These are phyloP conservation scores for Clonostachys rhizophaga DNA, from an alignment of 2,329 filamentous ascomycete genomes.

Conservation along the genomic window DNA sequence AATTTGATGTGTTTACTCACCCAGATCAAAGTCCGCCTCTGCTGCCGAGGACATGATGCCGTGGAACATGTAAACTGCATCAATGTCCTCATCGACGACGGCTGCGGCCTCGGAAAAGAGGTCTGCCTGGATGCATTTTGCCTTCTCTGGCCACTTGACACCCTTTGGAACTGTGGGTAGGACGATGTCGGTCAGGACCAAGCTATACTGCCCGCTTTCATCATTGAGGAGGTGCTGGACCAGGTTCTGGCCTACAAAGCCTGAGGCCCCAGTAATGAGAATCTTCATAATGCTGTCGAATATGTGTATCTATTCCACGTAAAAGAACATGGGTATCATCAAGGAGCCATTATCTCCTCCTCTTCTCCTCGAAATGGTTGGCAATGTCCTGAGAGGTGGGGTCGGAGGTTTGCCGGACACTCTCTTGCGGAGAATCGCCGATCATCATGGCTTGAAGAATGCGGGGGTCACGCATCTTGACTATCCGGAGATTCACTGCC, in stretches of 20 bases:
- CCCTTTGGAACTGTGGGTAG: slow-evolving; percentile 39
- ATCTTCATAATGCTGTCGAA: slow-evolving; percentile 22
- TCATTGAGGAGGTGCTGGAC: slow-evolving; percentile 47
- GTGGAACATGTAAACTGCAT: slow-evolving; percentile 52
- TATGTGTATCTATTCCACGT: too few relatives aligned
- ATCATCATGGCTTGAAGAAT: too few relatives aligned
- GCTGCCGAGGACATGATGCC: slow-evolving; percentile 61
- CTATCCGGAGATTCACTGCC: too few relatives aligned
- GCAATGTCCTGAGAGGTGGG: too few relatives aligned
- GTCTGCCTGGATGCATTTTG: slow-evolving; percentile 15
- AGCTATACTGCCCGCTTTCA: slow-evolving; percentile 20
- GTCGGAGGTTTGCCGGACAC: too few relatives aligned
- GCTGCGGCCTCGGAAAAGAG: slow-evolving; percentile 9
- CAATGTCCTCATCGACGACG: slow-evolving; percentile 17
- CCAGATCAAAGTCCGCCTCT: slow-evolving; percentile 49
- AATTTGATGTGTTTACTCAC: slow-evolving; percentile 23
- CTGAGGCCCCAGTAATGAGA: slow-evolving; percentile 59
- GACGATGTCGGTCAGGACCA: slow-evolving; percentile 54
- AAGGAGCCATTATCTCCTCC: too few relatives aligned
- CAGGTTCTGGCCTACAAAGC: slow-evolving; percentile 61
- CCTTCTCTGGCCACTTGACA: slow-evolving; percentile 17
- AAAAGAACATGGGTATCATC: too few relatives aligned
- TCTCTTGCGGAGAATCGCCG: too few relatives aligned
- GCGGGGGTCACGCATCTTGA: too few relatives aligned
- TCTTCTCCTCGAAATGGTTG: too few relatives aligned